Base-by-base conservation (phyloP, 306 rosid genomes). In the Cicer judaicum region DNA sequence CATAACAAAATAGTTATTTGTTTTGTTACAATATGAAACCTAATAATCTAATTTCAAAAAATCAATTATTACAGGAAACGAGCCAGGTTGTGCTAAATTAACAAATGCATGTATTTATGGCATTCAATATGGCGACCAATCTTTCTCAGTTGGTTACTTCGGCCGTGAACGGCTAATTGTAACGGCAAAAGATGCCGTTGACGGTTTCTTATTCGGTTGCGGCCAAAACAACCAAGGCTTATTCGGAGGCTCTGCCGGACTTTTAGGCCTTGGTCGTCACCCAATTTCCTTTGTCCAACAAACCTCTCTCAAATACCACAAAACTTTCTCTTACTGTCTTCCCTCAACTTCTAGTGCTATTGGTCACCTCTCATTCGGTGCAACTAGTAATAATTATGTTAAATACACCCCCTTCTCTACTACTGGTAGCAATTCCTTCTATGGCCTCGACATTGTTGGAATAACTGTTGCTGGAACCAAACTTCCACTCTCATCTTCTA, bases 191-290 rank as follows among this genome's bases (percentile, higher is more conserved):
- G 83, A 88, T 10, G 64, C 77, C 14, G 3, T 87, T 21, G 47
- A 75, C 0, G n/a, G 55, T 2, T 88, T 87, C 77, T 49, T 88
- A 42, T 87, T 92, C 14, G 97, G 93, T 0, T 92, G 97, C 39
- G 97, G 97, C 81, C 90, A 92, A 24, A 36, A 92, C 77, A 89
- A 92, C 79, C 59, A 74, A 0, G 97, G 97, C 15, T 83, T 82
- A 36, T 92, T 88, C 49, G 41, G 84, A 0, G 86, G 92, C 39
- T 5, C 87, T 0, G 92, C 97, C 12, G 96, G 98, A 1, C 71
- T 91, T 14, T 54, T 93, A 5, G 97, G 98, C 68, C 95, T 93
- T 1, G 98, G 91, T 63, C 88, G 96, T n/a, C 78, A 81, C 80
- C 80, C 75, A 0, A 77, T 88, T 72, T 93, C 97, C 54, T 7